A percentile compares a stretch with the other conserved stretches of the same genome.
Evolutionary conservation across 2,329 filamentous ascomycete species (phyloP).

Genomic region (Exophiala oligosperma): DNA sequence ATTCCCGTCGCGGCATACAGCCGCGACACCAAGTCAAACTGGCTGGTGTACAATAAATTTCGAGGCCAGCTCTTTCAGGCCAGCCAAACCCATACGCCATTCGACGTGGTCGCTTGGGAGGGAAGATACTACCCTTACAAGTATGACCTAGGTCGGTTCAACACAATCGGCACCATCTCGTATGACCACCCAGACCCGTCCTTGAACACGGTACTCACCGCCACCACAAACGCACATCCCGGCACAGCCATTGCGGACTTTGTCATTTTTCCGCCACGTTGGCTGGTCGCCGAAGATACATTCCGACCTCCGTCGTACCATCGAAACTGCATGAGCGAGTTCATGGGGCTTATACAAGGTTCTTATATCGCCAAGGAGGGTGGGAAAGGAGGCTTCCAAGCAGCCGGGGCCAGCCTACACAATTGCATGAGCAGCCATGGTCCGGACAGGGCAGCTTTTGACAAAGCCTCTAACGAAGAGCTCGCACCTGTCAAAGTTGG

Average conservation of each 20-base stretch:
- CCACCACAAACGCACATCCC: slow-evolving; percentile 34
- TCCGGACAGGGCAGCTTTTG: slow-evolving; percentile 54
- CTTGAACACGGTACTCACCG: slow-evolving; percentile 69
- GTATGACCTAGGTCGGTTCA: slow-evolving; percentile 59
- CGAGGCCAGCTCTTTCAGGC: slow-evolving; percentile 66
- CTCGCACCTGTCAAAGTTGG: slow-evolving; percentile 57
- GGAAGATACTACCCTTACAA: slow-evolving; percentile 67
- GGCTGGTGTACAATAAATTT: slow-evolving; percentile 63
- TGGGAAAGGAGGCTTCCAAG: slow-evolving; percentile 52
- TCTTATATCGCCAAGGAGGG: slow-evolving; percentile 55
- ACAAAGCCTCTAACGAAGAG: slow-evolving; percentile 52
- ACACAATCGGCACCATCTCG: slow-evolving; percentile 68
- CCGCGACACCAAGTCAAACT: slow-evolving; percentile 49
- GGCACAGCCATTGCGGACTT: slow-evolving; percentile 63
- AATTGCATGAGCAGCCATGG: slow-evolving; percentile 71
- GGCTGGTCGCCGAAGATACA: slow-evolving; percentile 62
- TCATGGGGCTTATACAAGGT: slow-evolving; percentile 64
- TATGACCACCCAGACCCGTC: slow-evolving; percentile 77
- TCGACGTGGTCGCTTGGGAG: slow-evolving; percentile 79
- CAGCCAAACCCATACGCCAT: slow-evolving; percentile 68
- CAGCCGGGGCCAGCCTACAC: slow-evolving; percentile 62
- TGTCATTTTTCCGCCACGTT: slow-evolving; percentile 64
- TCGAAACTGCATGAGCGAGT: slow-evolving; percentile 64
- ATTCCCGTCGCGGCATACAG: slow-evolving; percentile 68
- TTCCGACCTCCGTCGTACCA: slow-evolving; percentile 64